Evolutionary conservation across 768 basidiomycete species (phyloP).

Genomic region (Boletus sp.): DNA sequence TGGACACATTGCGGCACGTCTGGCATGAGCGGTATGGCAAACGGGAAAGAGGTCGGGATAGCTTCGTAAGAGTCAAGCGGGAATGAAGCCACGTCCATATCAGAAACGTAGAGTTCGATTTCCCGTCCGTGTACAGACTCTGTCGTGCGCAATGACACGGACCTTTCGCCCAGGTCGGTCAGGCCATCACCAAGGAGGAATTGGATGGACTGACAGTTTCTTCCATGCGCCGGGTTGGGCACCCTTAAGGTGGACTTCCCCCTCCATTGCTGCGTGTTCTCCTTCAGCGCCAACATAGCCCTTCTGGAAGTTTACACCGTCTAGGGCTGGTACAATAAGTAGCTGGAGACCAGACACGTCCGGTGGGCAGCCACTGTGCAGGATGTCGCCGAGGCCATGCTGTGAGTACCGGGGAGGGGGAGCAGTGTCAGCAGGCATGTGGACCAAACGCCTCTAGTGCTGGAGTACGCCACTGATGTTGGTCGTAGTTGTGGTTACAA

Average conservation of each 20-base stretch:
- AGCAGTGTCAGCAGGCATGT: constrained; percentile 38
- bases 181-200: constrained; percentile 11
- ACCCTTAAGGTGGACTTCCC: constrained; percentile 83
- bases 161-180: constrained; percentile 38
- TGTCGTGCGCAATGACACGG: constrained; percentile 60
- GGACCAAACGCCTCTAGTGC: background rate
- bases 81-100: constrained; percentile 53
- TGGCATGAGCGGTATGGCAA: constrained; percentile 71
- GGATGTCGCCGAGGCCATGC: constrained; percentile 33
- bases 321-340: constrained; percentile 66
- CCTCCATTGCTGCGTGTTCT: constrained; percentile 80
- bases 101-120: constrained; percentile 62
- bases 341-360: constrained; percentile 52
- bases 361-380: constrained; percentile 13
- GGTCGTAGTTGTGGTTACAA: constrained; percentile 4
- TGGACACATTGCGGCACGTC: constrained; percentile 84
- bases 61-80: constrained; percentile 33
- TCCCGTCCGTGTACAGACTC: constrained; percentile 60
- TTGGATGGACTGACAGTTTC: constrained; percentile 58
- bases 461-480: background rate
- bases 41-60: constrained; percentile 67
- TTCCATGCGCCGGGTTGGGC: constrained; percentile 54
- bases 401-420: constrained; percentile 65
- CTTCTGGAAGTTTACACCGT: constrained; percentile 77
- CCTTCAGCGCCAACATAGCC: constrained; percentile 83